These are phyloP conservation scores for Anacardium occidentale DNA, from an alignment of 345 rosid species.

Conservation along the genomic window DNA sequence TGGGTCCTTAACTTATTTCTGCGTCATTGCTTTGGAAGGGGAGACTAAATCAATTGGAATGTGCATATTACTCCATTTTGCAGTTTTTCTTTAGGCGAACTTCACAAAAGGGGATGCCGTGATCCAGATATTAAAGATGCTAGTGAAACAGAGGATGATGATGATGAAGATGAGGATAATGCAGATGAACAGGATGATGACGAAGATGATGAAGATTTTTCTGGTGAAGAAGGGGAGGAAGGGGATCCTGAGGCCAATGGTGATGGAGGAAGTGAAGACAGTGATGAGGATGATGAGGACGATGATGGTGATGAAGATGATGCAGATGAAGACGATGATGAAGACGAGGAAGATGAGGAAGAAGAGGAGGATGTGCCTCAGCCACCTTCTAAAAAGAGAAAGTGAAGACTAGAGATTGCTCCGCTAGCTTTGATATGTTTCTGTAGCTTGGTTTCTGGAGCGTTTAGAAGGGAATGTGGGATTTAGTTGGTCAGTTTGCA, in stretches of 20 bases:
- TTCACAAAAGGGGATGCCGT: constrained; percentile 29
- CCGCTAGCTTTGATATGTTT: constrained; percentile 8
- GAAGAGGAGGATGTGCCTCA: constrained; percentile 53
- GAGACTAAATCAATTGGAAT: background rate
- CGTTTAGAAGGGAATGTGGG: constrained; percentile 15
- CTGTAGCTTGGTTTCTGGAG: constrained; percentile 5
- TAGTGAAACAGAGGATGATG: constrained; percentile 50
- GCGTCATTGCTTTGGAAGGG: background rate
- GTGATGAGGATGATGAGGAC: constrained; percentile 44
- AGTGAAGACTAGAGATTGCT: constrained; percentile 31
- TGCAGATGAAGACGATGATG: constrained; percentile 36
- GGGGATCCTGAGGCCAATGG: constrained; percentile 60
- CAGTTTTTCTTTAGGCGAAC: constrained; percentile 47
- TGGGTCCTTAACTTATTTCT: background rate
- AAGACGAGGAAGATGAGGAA: constrained; percentile 33
- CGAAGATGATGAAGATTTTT: constrained; percentile 49
- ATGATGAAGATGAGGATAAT: constrained; percentile 35
- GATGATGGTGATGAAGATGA: constrained; percentile 27
- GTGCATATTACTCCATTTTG: constrained; percentile 12
- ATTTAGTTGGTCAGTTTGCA: constrained; percentile 21
- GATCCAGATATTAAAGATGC: constrained; percentile 54
- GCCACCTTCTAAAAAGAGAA: constrained; percentile 67
- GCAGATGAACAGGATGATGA: constrained; percentile 37
- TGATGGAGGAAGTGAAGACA: constrained; percentile 48
- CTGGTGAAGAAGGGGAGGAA: constrained; percentile 53